These are phyloP conservation scores for Monosporascus sp. DNA, from an alignment of 2,329 filamentous ascomycete genomes.

Conservation along the genomic window DNA sequence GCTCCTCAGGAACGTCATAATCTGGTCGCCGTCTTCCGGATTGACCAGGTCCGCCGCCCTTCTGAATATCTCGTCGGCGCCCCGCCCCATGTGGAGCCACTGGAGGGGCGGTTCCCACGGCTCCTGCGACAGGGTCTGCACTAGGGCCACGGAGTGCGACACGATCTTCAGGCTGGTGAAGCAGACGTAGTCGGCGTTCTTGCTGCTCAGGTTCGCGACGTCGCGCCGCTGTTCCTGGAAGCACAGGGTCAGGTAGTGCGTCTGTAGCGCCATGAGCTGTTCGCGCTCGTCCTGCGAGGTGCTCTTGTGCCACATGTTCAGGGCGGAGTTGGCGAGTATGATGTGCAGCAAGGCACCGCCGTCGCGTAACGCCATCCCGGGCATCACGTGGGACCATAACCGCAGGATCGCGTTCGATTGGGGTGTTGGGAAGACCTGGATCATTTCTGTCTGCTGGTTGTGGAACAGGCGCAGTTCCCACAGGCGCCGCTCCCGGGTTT, in stretches of 20 bases:
- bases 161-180: constrained; percentile 31
- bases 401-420: constrained; percentile 13
- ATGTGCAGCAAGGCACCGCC: constrained; percentile 28
- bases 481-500: constrained; percentile 29
- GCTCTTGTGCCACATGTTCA: constrained; percentile 29
- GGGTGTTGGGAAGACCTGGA: constrained; percentile 20
- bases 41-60: constrained; percentile 19
- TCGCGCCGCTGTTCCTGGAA: constrained; percentile 31
- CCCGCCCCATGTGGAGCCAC: constrained; percentile 31
- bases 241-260: constrained; percentile 30
- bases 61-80: constrained; percentile 28
- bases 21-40: constrained; percentile 14
- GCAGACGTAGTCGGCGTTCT: constrained; percentile 30
- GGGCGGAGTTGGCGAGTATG: constrained; percentile 31
- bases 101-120: constrained; percentile 35
- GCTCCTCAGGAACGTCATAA: constrained; percentile 22
- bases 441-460: constrained; percentile 28
- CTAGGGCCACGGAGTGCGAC: constrained; percentile 31
- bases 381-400: constrained; percentile 25
- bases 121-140: constrained; percentile 30
- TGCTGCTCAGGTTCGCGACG: constrained; percentile 23
- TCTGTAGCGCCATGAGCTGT: constrained; percentile 29
- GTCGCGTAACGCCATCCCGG: constrained; percentile 23
- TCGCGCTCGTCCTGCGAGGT: constrained; percentile 19
- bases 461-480: constrained; percentile 33